Percentiles rank a stretch among this genome's conserved stretches.
phyloP scores from a whole-genome alignment of 495 filamentous ascomycete genomes.

The Xylaria cubensis region DNA sequence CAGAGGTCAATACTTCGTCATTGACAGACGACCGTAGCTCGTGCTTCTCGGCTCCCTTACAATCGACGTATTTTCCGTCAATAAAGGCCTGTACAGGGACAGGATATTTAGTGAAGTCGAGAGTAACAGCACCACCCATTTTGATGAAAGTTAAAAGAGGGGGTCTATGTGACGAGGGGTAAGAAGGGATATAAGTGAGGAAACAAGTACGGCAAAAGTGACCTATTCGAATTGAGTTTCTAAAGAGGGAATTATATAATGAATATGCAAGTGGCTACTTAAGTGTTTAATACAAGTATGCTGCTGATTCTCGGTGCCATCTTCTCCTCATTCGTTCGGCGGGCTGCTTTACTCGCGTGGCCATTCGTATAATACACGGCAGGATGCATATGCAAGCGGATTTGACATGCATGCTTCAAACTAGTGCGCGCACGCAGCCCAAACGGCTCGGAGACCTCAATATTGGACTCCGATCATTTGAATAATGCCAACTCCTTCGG shows the following conservation, averaged over 20 bases:
- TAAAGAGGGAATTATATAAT: not conserved
- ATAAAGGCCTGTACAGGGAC: constrained; percentile 21
- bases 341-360: not conserved
- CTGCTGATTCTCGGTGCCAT: not conserved
- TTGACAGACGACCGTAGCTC: constrained; percentile 22
- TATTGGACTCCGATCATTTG: not conserved
- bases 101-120: constrained; percentile 22
- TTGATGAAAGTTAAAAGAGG: not conserved
- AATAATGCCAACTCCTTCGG: not conserved
- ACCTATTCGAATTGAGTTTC: not conserved
- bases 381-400: constrained; percentile 14
- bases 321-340: constrained; percentile 3
- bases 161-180: not conserved
- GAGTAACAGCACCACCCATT: constrained; percentile 12
- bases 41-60: constrained; percentile 2
- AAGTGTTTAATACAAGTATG: not conserved
- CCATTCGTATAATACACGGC: constrained; percentile 9
- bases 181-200: not conserved
- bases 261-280: not conserved
- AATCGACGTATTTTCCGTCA: constrained; percentile 19
- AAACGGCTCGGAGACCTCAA: not conserved
- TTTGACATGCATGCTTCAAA: constrained; percentile 3
- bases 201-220: not conserved
- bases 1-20: constrained; percentile 21
- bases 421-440: not conserved